phyloP scores from a whole-genome alignment of 148 eudicot genomes.

The Chenopodium suecicum region DNA sequence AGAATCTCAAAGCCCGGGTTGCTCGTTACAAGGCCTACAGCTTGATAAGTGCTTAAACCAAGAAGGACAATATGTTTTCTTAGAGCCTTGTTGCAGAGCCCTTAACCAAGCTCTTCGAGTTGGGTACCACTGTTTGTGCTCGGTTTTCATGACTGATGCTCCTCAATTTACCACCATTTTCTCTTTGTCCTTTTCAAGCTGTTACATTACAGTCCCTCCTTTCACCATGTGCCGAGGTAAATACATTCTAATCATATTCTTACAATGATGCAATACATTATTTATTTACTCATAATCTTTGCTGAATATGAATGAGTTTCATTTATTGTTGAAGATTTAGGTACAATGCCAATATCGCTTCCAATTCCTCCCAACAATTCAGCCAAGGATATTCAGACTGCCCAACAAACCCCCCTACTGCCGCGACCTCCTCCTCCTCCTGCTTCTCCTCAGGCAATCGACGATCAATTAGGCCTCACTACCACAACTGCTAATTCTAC shows the following conservation, averaged over 20 bases:
- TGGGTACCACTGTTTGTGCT: slow-evolving; percentile 34
- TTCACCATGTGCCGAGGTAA: slow-evolving; percentile 36
- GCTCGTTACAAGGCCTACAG: slow-evolving; percentile 27
- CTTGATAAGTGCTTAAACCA: slow-evolving; percentile 36
- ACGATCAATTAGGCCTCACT: background rate
- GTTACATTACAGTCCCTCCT: slow-evolving; percentile 36
- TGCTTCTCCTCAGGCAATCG: slow-evolving; percentile 19
- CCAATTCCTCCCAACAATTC: slow-evolving; percentile 30
- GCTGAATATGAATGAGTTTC: background rate
- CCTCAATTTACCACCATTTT: slow-evolving; percentile 27
- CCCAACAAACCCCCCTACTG: slow-evolving; percentile 11
- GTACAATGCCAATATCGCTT: slow-evolving; percentile 33
- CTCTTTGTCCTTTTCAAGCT: slow-evolving; percentile 34
- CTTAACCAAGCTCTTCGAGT: slow-evolving; percentile 30
- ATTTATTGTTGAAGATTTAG: slow-evolving; percentile 27
- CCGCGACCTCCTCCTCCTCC: slow-evolving; percentile 21
- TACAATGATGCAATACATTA: no score
- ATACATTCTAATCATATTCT: no score
- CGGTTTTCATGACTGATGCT: slow-evolving; percentile 7
- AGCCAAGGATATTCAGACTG: slow-evolving; percentile 3
- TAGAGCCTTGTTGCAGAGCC: slow-evolving; percentile 34
- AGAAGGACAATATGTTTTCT: slow-evolving; percentile 27
- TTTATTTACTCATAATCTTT: no score
- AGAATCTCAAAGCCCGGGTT: slow-evolving; percentile 18
- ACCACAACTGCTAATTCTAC: slow-evolving; percentile 5